Base-by-base conservation (phyloP, 768 basidiomycete genomes). In the Vishniacozyma victoriae region DNA sequence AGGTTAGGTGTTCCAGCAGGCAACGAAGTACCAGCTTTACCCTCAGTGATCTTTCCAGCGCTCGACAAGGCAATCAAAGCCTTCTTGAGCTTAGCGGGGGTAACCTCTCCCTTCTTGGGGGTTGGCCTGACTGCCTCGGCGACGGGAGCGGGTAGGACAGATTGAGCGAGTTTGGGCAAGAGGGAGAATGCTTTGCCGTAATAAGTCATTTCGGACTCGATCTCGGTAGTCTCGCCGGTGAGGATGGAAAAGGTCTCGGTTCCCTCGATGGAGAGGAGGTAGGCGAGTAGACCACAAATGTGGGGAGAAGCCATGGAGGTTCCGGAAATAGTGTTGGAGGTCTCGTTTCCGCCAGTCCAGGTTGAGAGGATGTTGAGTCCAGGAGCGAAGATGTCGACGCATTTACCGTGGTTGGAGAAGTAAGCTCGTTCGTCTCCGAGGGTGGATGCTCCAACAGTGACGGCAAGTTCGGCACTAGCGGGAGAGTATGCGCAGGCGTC, bases 401-500 rank as follows among this genome's bases (percentile, higher is more conserved):
- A 96, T 44, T 75, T 57, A 18, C 93, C 95, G 60, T 76, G 78
- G 80, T 99, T 99, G 67, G 89, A 92, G 78, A 95, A 77, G 72
- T 75, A 77, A 33, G 76, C 75, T 37, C 73, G 60, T 43, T 69
- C 70, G 62, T 76, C 75, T 18, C 54, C 57, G 44, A 75, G 65
- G 33, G 75, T 73, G n/a, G 72, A 74, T 24, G 95, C 95, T 59
- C 86, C 95, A 46, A 97, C 95, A 41, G 95, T 96, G 54, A 99
- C 80, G 14, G 95, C 88, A 46, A 86, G 82, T 75, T 85, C 79
- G 4, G 95, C 81, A 5, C 80, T 82, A 22, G 92, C 95, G 27
- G 95, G 95, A 1, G 92, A 97, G 75, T 85, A 95, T 57, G 77
- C 76, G 78, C 93, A 97, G 12, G 90, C 90, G 64, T 93, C 86